A percentile compares a stretch with the other conserved stretches of the same genome.
phyloP scores from a whole-genome alignment of 2,329 filamentous ascomycete genomes.

The Alternaria sp. region DNA sequence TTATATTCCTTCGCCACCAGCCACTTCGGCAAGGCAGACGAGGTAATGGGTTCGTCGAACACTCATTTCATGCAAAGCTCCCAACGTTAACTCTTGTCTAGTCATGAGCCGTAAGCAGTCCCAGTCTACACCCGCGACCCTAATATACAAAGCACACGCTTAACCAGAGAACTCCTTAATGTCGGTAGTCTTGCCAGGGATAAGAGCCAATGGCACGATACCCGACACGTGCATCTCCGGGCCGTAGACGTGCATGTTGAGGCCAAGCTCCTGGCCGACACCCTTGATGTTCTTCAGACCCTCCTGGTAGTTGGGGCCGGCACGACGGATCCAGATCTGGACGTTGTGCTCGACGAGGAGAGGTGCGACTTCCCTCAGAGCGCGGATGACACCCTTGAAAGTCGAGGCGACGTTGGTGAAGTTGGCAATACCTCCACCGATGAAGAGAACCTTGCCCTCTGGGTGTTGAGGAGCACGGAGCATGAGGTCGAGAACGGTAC shows the following conservation, averaged over 20 bases:
- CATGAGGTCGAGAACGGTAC: constrained; percentile 96
- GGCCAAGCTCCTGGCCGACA: constrained; percentile 88
- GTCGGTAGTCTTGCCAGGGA: constrained; percentile 63
- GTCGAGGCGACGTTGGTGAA: constrained; percentile 99
- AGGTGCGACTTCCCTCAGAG: constrained; percentile 86
- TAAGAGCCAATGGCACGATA: constrained; percentile 90
- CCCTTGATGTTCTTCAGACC: constrained; percentile 99
- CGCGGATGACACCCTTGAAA: constrained; percentile 99
- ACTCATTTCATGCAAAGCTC: constrained; percentile 23
- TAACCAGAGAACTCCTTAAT: constrained; percentile 67
- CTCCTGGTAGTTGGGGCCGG: constrained; percentile 99
- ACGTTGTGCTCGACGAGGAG: constrained; percentile 94
- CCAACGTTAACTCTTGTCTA: constrained; percentile 39
- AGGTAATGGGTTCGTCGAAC: constrained; percentile 23
- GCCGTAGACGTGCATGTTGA: constrained; percentile 91
- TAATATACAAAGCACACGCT: constrained; percentile 39
- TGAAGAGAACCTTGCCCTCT: constrained; percentile 98
- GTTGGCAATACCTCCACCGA: constrained; percentile 99
- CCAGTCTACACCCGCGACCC: constrained; percentile 20
- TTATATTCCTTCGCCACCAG: constrained; percentile 12
- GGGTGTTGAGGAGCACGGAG: constrained; percentile 83
- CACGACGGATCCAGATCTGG: constrained; percentile 91
- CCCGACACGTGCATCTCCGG: constrained; percentile 89
- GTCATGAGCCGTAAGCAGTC: constrained; percentile 34
- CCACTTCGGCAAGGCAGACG: constrained; percentile 16